A percentile compares a stretch with the other conserved stretches of the same genome.
These are phyloP conservation scores for Penicillium sp. DNA, from an alignment of 2,329 filamentous ascomycete species.

Conservation along the genomic window DNA sequence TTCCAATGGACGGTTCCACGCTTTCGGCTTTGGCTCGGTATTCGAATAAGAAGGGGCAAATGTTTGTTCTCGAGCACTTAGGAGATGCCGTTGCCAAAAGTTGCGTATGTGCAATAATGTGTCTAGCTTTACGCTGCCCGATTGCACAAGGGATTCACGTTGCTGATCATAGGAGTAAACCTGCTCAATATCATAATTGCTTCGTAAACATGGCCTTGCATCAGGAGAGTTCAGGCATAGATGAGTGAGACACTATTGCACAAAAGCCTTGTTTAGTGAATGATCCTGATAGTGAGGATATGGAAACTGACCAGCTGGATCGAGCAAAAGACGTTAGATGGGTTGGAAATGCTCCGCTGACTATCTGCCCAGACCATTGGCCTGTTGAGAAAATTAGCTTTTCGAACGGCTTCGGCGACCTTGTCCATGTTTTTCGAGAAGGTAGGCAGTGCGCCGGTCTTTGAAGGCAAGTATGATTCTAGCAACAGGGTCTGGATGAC, in stretches of 20 bases:
- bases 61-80: slow-evolving; percentile 24
- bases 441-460: neutral
- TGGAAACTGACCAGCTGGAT: slow-evolving; percentile 27
- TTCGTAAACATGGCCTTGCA: slow-evolving; percentile 22
- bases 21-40: slow-evolving; percentile 18
- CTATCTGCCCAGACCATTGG: slow-evolving; percentile 19
- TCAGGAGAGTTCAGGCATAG: slow-evolving; percentile 28
- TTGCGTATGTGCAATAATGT: slow-evolving; percentile 37
- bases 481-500: slow-evolving; percentile 28
- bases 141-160: slow-evolving; percentile 16
- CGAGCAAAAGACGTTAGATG: slow-evolving; percentile 24
- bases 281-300: neutral
- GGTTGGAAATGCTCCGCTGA: slow-evolving; percentile 2
- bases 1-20: slow-evolving; percentile 15
- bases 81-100: slow-evolving; percentile 41
- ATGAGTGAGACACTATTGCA: slow-evolving; percentile 28
- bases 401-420: slow-evolving; percentile 19
- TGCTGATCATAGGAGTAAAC: slow-evolving; percentile 24
- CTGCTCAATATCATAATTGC: slow-evolving; percentile 28
- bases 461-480: slow-evolving; percentile 17
- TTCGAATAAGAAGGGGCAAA: slow-evolving; percentile 23
- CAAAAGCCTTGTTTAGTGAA: slow-evolving; percentile 15
- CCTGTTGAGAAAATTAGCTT: slow-evolving; percentile 22
- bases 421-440: slow-evolving; percentile 21
- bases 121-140: slow-evolving; percentile 23